Conservation (phyloP, 225 moss, liverwort and hornwort species). For the Thuidium tamariscinum region DNA sequence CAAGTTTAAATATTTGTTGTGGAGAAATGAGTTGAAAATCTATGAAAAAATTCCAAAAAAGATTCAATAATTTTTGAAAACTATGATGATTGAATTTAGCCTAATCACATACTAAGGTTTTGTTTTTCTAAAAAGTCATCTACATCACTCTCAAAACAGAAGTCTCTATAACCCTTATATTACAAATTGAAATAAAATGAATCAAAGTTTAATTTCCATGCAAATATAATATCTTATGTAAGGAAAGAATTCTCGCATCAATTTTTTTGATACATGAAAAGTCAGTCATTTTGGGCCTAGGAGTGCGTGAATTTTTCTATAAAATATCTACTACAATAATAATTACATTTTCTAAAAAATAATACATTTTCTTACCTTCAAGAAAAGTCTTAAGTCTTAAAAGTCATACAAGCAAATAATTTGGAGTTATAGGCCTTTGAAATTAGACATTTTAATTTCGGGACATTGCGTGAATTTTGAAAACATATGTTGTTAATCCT, state of each 20-base stretch:
- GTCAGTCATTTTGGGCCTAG: not conserved
- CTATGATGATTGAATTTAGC: not conserved
- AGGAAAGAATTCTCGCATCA: too few species aligned
- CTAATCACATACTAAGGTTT: not conserved
- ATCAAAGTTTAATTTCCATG: not conserved
- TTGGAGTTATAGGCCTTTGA: not conserved
- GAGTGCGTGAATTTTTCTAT: not conserved
- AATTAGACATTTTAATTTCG: not conserved
- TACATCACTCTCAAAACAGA: accelerated
- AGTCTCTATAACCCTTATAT: not conserved
- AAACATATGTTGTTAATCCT: too few species aligned
- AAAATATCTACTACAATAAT: accelerated
- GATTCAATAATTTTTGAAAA: too few species aligned
- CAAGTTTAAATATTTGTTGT: too few species aligned
- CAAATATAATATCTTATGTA: not conserved
- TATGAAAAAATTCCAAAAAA: too few species aligned
- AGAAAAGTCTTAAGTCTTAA: not conserved
- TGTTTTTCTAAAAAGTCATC: accelerated
- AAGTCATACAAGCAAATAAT: not conserved
- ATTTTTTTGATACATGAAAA: not conserved
- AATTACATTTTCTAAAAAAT: not conserved
- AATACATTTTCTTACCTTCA: not conserved
- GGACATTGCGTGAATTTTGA: accelerated
- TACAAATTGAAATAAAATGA: not conserved
- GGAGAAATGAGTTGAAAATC: too few species aligned